Evolutionary conservation across 345 rosid genomes (phyloP), one percentile per base, ranked within the genome.

Genomic region (Arabidopsis arenosa): DNA sequence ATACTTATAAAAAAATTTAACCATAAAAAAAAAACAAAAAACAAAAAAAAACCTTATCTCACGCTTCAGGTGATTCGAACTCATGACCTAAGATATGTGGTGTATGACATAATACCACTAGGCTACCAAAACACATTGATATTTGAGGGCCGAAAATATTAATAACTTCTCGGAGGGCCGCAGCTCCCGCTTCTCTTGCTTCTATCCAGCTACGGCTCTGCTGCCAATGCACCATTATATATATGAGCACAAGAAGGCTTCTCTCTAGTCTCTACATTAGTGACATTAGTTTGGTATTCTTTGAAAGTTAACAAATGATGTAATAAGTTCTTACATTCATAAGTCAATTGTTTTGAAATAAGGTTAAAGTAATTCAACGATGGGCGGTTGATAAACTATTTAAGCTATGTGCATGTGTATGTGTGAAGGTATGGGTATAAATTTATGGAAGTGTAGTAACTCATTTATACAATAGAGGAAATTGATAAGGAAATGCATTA

Each of bases 381-480:
- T 32, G 57, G 40, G 15, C 32, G 18, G 57, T 65, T 17, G 57
- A 64, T 45, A 43, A 28, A 63, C 2, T 62, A 45, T 45, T 8
- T 5, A 64, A 66, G 18, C 45, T 5, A 37, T 9, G 53, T 64
- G 63, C 52, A 28, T 67, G 62, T 30, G 63, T 54, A 21, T 44
- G 57, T 58, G 75, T 63, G 58, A 64, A 65, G 51, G 63, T 61
- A 51, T 70, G 80, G 68, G 75, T 49, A 54, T 26, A 63, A 5
- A 76, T 63, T 63, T 44, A 70, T 70, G 80, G 51, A 48, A 54
- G 71, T 55, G 75, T 62, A 54, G 70, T 76, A 75, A 68, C 57
- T 76, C 70, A 68, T 52, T 52, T 61, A 75, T 67, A 17, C 75
- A 21, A 62, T 62, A 68, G 80, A 76, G 75, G 80, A 76, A 76